Evolutionary conservation across 208 protist genomes (phyloP).

Genomic region (Trypanosoma brucei): DNA sequence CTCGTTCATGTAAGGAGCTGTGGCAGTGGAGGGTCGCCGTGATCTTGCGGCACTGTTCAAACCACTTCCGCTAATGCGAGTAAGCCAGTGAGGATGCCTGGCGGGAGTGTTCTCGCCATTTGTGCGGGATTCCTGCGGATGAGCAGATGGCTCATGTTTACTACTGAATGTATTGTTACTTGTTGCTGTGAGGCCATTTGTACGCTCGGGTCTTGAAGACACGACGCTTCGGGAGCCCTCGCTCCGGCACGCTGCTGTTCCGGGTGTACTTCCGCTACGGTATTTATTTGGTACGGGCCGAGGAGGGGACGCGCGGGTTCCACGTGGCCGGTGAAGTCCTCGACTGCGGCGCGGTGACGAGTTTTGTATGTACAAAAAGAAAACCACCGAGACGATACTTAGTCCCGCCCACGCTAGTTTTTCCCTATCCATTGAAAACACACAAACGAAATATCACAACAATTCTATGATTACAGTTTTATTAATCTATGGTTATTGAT

Average conservation of each 20-base stretch:
- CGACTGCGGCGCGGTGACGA: slow-evolving; percentile 6
- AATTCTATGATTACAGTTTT: background rate
- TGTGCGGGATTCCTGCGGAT: background rate
- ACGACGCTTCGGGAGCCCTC: slow-evolving; percentile 10
- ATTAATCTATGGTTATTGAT: background rate
- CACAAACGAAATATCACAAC: background rate
- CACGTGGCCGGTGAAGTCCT: background rate
- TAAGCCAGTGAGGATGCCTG: background rate
- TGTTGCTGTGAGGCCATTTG: background rate
- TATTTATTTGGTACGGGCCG: no score
- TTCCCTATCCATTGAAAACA: slow-evolving; percentile 36
- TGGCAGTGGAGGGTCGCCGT: background rate
- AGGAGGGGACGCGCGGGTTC: background rate
- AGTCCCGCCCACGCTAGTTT: slow-evolving; percentile 39
- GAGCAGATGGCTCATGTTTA: background rate
- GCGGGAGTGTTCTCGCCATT: background rate
- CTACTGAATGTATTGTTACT: background rate
- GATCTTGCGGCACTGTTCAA: background rate
- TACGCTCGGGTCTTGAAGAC: slow-evolving; percentile 10
- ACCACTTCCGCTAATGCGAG: background rate
- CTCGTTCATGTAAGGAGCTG: background rate
- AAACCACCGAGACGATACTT: slow-evolving; percentile 24
- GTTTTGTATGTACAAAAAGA: slow-evolving; percentile 46
- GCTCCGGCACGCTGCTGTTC: slow-evolving; percentile 3
- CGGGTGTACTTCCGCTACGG: no score